Evolutionary conservation across 2,329 filamentous ascomycete genomes (phyloP).

Genomic region (Diaporthe citriasiana): DNA sequence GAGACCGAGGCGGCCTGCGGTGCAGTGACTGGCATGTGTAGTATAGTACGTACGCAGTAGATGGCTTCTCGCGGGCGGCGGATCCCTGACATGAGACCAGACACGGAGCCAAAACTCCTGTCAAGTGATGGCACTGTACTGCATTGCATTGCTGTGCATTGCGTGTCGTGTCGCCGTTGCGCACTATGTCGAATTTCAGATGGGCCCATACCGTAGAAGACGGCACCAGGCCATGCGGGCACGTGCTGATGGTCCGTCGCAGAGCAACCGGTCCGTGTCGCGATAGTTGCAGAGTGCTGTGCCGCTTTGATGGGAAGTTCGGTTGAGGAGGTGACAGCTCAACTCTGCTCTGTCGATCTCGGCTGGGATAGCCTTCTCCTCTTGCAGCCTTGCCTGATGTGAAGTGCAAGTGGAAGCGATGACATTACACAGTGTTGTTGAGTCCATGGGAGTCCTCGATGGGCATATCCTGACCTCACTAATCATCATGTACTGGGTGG

Average conservation of each 20-base stretch:
- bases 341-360: conserved; percentile 13
- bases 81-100: conserved; percentile 29
- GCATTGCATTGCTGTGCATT: conserved; percentile 10
- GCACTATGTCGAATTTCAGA: neutral
- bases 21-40: conserved; percentile 10
- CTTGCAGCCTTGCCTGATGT: neutral
- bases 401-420: conserved; percentile 7
- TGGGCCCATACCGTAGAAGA: neutral
- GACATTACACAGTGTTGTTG: neutral
- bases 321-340: conserved; percentile 16
- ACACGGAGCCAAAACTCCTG: conserved; percentile 13
- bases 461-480: neutral
- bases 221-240: neutral
- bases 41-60: neutral
- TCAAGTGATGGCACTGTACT: conserved; percentile 9
- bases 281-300: conserved; percentile 1
- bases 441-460: neutral
- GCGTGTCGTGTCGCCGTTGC: conserved; percentile 1
- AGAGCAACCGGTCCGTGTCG: conserved; percentile 17
- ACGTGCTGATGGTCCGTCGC: conserved; percentile 27
- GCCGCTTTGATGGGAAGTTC: neutral
- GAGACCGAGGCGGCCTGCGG: conserved; percentile 22
- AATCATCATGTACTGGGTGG: neutral
- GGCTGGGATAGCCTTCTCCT: conserved; percentile 8
- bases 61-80: neutral